Percentiles rank a stretch among this genome's conserved stretches.
These are phyloP conservation scores for Salicornia ramosissima DNA, from an alignment of 148 eudicot genomes.

Conservation along the genomic window DNA sequence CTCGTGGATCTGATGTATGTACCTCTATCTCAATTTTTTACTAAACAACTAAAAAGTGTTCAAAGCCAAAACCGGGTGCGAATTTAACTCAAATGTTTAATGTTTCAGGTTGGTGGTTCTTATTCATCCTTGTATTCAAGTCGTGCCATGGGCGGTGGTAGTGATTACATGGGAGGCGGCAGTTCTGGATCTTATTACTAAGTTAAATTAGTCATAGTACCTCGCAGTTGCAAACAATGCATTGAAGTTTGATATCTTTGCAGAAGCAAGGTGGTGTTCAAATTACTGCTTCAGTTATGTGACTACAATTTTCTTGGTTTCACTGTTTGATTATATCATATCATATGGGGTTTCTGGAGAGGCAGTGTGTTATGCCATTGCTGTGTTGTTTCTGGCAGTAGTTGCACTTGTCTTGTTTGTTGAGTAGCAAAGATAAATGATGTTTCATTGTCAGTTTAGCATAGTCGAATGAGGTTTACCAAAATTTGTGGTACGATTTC, in stretches of 20 bases:
- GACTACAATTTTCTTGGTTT: not conserved
- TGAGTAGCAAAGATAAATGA: not conserved
- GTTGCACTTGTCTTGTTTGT: not conserved
- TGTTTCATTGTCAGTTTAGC: not conserved
- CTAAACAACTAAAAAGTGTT: no score
- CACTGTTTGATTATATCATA: slow-evolving; percentile 6
- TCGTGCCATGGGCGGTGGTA: slow-evolving; percentile 65
- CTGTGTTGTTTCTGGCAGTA: not conserved
- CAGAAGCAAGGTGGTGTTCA: not conserved
- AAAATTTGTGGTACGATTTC: not conserved
- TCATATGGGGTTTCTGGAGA: not conserved
- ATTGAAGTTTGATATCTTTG: not conserved
- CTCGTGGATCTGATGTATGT: slow-evolving; percentile 87
- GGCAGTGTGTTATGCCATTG: not conserved
- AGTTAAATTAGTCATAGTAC: slow-evolving; percentile 30
- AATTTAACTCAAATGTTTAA: not conserved
- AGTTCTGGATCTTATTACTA: slow-evolving; percentile 87
- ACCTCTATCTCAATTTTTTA: slow-evolving; percentile 6
- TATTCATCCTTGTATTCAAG: slow-evolving; percentile 77
- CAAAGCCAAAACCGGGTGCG: not conserved
- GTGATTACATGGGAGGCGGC: slow-evolving; percentile 69
- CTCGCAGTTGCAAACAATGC: not conserved
- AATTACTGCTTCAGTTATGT: not conserved
- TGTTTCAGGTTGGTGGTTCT: slow-evolving; percentile 75
- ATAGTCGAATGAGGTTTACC: not conserved